Percentiles rank a stretch among this genome's conserved stretches.
These are phyloP conservation scores for Penicillium griseofulvum DNA, from an alignment of 2,329 filamentous ascomycete genomes.

Conservation along the genomic window DNA sequence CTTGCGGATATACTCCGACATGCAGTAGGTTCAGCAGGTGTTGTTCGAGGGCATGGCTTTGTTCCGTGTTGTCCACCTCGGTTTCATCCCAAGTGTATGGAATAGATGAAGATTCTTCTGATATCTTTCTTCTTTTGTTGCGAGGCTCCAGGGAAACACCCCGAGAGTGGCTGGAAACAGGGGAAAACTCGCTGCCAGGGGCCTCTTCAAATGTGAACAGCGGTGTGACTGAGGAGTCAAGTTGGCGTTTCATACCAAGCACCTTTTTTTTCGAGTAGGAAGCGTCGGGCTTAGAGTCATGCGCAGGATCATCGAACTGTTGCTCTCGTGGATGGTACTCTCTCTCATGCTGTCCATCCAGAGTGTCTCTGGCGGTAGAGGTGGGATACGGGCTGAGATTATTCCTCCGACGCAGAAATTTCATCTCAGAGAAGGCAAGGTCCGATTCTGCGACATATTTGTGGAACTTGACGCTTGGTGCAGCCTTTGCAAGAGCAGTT, in stretches of 20 bases:
- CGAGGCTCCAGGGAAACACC: background rate
- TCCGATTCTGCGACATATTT: constrained; percentile 10
- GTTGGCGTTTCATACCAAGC: background rate
- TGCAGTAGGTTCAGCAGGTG: constrained; percentile 16
- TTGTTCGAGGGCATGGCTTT: constrained; percentile 3
- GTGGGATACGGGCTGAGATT: background rate
- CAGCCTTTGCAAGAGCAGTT: background rate
- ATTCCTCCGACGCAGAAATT: constrained; percentile 16
- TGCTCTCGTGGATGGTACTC: background rate
- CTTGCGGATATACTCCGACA: constrained; percentile 10
- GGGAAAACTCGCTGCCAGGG: background rate
- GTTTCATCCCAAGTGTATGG: constrained; percentile 15
- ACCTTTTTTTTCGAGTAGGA: background rate
- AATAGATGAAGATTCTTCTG: background rate
- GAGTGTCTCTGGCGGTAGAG: background rate
- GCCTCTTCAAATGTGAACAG: background rate
- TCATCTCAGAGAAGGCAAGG: constrained; percentile 24
- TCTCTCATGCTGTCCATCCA: background rate
- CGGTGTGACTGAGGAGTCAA: background rate
- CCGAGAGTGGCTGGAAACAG: no score
- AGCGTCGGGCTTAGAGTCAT: background rate
- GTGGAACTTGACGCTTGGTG: background rate
- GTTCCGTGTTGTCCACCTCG: background rate
- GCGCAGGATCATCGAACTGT: background rate
- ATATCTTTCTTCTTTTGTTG: background rate